A percentile compares a stretch with the other conserved stretches of the same genome.
Evolutionary conservation across 805 yeast species (phyloP).

Genomic region (Zygosaccharomyces kombuchaensis): DNA sequence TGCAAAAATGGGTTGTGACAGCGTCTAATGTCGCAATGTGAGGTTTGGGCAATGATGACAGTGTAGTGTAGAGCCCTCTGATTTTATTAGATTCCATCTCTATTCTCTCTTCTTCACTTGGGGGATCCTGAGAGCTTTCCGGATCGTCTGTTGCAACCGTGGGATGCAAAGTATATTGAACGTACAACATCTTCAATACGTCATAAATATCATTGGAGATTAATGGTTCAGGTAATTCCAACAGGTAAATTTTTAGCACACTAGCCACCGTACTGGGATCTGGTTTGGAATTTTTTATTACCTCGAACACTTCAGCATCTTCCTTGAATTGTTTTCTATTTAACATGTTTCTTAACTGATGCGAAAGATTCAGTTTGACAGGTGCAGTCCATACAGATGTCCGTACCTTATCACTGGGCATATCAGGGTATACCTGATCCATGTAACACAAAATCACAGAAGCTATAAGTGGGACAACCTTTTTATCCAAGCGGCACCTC

Average conservation of each 20-base stretch:
- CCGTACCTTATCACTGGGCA: slow-evolving; percentile 65
- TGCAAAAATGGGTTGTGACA: slow-evolving; percentile 65
- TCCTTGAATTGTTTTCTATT: slow-evolving; percentile 34
- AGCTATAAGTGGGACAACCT: slow-evolving; percentile 64
- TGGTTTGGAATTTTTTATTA: slow-evolving; percentile 32
- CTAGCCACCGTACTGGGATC: slow-evolving; percentile 60
- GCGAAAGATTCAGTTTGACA: slow-evolving; percentile 57
- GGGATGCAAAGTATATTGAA: slow-evolving; percentile 39
- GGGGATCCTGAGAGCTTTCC: not conserved
- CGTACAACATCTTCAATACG: slow-evolving; percentile 61
- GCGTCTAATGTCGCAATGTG: slow-evolving; percentile 79
- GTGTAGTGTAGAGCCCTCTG: slow-evolving; percentile 59
- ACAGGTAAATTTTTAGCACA: slow-evolving; percentile 63
- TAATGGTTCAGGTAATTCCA: slow-evolving; percentile 77
- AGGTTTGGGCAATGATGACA: slow-evolving; percentile 62
- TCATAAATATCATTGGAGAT: slow-evolving; percentile 64
- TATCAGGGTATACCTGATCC: slow-evolving; percentile 66
- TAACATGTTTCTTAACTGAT: slow-evolving; percentile 53
- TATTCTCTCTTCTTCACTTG: not conserved
- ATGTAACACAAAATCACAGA: slow-evolving; percentile 59
- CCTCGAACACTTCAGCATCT: slow-evolving; percentile 36
- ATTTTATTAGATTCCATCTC: slow-evolving; percentile 40
- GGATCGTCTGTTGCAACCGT: slow-evolving; percentile 3
- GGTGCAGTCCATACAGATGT: slow-evolving; percentile 65
- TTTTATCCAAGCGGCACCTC: slow-evolving; percentile 65